phyloP scores from a whole-genome alignment of 2,329 filamentous ascomycete genomes.

The Epichloe brachyelytri region DNA sequence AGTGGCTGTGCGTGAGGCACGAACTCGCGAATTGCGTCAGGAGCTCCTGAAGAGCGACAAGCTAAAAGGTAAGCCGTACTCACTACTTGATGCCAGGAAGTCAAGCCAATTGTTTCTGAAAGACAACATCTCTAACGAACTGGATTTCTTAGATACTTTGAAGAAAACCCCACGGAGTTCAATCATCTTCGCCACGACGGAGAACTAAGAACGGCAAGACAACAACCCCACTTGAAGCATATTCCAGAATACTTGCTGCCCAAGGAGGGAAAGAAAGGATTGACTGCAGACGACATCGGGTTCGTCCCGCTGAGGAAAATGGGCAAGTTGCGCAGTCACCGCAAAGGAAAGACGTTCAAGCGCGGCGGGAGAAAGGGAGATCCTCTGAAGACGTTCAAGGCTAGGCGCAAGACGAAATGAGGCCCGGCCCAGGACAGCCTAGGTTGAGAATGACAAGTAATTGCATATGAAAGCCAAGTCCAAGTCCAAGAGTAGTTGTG shows the following conservation, averaged over 20 bases:
- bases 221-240: conserved; percentile 84
- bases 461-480: no score
- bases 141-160: conserved; percentile 52
- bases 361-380: conserved; percentile 49
- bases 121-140: not conserved
- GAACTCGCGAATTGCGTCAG: conserved; percentile 74
- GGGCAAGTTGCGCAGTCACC: conserved; percentile 34
- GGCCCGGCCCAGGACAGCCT: not conserved
- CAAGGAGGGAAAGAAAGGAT: conserved; percentile 55
- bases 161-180: conserved; percentile 87
- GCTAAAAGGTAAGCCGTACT: conserved; percentile 47
- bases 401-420: conserved; percentile 33
- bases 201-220: conserved; percentile 68
- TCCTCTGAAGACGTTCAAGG: conserved; percentile 82
- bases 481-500: no score
- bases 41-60: conserved; percentile 92
- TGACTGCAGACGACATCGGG: conserved; percentile 55
- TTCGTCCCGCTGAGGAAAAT: conserved; percentile 57
- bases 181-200: conserved; percentile 81
- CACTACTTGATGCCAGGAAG: not conserved
- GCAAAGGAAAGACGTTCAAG: conserved; percentile 26
- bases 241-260: conserved; percentile 91
- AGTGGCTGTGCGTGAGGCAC: conserved; percentile 78
- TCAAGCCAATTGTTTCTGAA: not conserved
- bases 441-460: not conserved